Evolutionary conservation across 768 basidiomycete genomes (phyloP).

Genomic region (Suillus bovinus): DNA sequence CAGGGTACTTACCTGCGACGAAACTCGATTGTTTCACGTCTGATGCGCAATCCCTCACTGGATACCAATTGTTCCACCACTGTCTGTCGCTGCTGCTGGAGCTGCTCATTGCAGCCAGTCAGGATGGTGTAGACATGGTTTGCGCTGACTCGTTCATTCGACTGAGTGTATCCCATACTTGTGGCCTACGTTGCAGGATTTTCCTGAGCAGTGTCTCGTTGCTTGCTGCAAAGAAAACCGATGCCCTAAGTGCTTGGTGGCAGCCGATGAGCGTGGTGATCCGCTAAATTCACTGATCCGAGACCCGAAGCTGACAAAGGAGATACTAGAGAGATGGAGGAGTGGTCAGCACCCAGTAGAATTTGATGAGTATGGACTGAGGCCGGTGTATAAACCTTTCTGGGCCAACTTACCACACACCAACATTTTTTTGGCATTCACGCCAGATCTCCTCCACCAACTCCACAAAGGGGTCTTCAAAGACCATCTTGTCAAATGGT

Average conservation of each 20-base stretch:
- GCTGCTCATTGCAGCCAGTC: constrained; percentile 17
- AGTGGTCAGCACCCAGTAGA: constrained; percentile 8
- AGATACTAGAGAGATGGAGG: neutral
- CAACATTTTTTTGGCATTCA: constrained; percentile 41
- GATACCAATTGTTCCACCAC: constrained; percentile 24
- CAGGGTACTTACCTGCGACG: constrained; percentile 4
- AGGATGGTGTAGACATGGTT: constrained; percentile 18
- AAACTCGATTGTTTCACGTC: constrained; percentile 8
- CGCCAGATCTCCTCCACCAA: constrained; percentile 46
- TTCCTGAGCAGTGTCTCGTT: constrained; percentile 21
- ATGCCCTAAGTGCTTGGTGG: constrained; percentile 12
- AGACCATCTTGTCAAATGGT: constrained; percentile 43
- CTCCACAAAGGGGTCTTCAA: constrained; percentile 49
- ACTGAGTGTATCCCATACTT: constrained; percentile 21
- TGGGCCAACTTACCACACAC: constrained; percentile 41
- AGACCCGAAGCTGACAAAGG: neutral
- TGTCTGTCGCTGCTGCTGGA: constrained; percentile 19
- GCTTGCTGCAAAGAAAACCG: constrained; percentile 15
- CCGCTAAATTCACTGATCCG: neutral
- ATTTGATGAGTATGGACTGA: constrained; percentile 6
- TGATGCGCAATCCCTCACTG: constrained; percentile 5
- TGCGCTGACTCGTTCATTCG: constrained; percentile 18
- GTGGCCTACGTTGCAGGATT: constrained; percentile 27
- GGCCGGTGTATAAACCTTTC: constrained; percentile 32
- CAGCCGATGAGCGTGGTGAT: constrained; percentile 1